These are phyloP conservation scores for Pyrenophora tritici-repentis DNA, from an alignment of 2,329 filamentous ascomycete species.

Conservation along the genomic window DNA sequence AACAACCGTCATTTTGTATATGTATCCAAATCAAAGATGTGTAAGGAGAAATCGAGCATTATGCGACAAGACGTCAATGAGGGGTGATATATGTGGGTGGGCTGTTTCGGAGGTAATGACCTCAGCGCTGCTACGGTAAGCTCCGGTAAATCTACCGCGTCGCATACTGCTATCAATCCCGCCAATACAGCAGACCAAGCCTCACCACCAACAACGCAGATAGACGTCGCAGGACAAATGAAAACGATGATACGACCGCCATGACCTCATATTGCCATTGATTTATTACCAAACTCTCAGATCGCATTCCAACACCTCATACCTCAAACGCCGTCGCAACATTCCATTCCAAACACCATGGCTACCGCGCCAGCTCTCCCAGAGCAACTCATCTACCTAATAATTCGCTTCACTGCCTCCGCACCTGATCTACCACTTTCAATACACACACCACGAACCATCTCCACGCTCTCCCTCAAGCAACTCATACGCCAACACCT, in stretches of 20 bases:
- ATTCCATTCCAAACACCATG: slow-evolving; percentile 27
- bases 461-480: slow-evolving; percentile 79
- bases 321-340: slow-evolving; percentile 6
- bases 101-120: slow-evolving; percentile 25
- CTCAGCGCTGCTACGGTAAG: slow-evolving; percentile 27
- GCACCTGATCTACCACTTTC: slow-evolving; percentile 82
- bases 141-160: slow-evolving; percentile 24
- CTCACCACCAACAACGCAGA: slow-evolving; percentile 7
- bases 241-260: slow-evolving; percentile 1
- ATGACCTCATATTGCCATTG: slow-evolving; percentile 1
- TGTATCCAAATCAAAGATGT: not conserved
- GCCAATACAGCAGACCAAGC: slow-evolving; percentile 6
- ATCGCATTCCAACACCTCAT: not conserved
- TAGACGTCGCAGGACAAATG: slow-evolving; percentile 7
- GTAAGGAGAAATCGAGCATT: not conserved
- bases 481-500: slow-evolving; percentile 77
- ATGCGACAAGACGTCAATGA: not conserved
- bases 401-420: slow-evolving; percentile 86
- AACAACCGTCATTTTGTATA: slow-evolving; percentile 62
- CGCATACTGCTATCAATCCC: slow-evolving; percentile 3
- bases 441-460: slow-evolving; percentile 68
- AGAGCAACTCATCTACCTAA: slow-evolving; percentile 67
- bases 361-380: slow-evolving; percentile 36
- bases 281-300: too few relatives aligned
- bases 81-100: slow-evolving; percentile 8